Evolutionary conservation across 805 yeast species (phyloP).

Genomic region (Candida khao-thaluensis): DNA sequence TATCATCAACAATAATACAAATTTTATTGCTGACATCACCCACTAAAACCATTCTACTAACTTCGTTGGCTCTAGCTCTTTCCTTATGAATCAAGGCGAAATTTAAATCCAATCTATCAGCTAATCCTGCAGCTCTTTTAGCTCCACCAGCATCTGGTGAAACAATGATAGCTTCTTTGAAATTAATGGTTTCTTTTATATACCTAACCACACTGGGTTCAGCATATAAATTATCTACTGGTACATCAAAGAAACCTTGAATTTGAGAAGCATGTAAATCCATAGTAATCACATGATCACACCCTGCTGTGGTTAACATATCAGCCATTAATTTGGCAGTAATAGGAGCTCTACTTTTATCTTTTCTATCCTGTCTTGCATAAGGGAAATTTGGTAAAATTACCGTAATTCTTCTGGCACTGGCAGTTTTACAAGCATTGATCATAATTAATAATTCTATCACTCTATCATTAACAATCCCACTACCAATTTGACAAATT

Average conservation of each 20-base stretch:
- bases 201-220: slow-evolving; percentile 88
- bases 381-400: slow-evolving; percentile 95
- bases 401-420: slow-evolving; percentile 91
- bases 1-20: slow-evolving; percentile 80
- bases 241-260: slow-evolving; percentile 93
- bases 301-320: slow-evolving; percentile 88
- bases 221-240: slow-evolving; percentile 93
- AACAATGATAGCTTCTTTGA: slow-evolving; percentile 68
- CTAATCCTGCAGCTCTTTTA: slow-evolving; percentile 82
- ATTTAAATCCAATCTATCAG: slow-evolving; percentile 74
- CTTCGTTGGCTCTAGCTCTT: slow-evolving; percentile 80
- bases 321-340: slow-evolving; percentile 94
- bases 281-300: slow-evolving; percentile 94
- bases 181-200: slow-evolving; percentile 61
- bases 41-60: slow-evolving; percentile 78
- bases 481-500: slow-evolving; percentile 76
- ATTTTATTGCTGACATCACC: slow-evolving; percentile 78
- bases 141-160: slow-evolving; percentile 96
- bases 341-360: slow-evolving; percentile 93
- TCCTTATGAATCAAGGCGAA: slow-evolving; percentile 86
- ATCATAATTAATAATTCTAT: slow-evolving; percentile 88
- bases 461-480: slow-evolving; percentile 78
- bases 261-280: slow-evolving; percentile 97
- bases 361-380: slow-evolving; percentile 97
- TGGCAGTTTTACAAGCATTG: slow-evolving; percentile 94